Evolutionary conservation across 495 filamentous ascomycete genomes (phyloP), one percentile per base, ranked within the genome.

Genomic region (Xylaria palmicola): DNA sequence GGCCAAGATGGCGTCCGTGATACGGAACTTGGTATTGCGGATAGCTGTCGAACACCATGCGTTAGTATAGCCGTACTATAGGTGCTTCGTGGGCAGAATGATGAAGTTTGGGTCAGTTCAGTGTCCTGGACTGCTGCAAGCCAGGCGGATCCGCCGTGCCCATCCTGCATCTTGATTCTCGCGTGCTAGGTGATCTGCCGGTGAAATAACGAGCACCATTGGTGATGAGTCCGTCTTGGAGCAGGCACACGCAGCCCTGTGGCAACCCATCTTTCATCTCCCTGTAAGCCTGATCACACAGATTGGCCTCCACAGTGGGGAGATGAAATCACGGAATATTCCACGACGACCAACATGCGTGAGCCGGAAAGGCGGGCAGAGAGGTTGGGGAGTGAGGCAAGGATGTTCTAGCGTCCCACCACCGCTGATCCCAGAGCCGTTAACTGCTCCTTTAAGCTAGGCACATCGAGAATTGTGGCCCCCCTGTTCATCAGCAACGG

Each of bases 11-110:
- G 96, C 85, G 69, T 98, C 95, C 59, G 92, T 98, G 71, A 98
- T 84, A 62, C 89, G 88, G 80, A 98, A 98, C 65, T 93, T 95
- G 68, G 90, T 90, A 75, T 98, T 97, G 56, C 94, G 91, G 72
- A 98, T 97, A 41, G 94, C 90, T 92, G 65, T 65, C 32, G 56
- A 26, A 56, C 34, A 26, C 9, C 12, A 48, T 51, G 65, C 61
- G 68, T 67, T 62, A 65, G 59, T 62, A 37, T 52, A 37, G 36
- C 17, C 30, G n/a, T 39, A 32, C 53, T 58, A 37, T 43, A 52
- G 45, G 26, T 32, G 47, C 29, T 26, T 57, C 47, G 45, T 50
- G 49, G 36, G 59, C 41, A 34, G 15, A 43, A 56, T 43, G 24
- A 44, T 34, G 20, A 56, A n/a, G 13, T 24, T 43, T 43, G 27